phyloP scores from a whole-genome alignment of 2,329 filamentous ascomycete genomes.

The Colletotrichum lini region DNA sequence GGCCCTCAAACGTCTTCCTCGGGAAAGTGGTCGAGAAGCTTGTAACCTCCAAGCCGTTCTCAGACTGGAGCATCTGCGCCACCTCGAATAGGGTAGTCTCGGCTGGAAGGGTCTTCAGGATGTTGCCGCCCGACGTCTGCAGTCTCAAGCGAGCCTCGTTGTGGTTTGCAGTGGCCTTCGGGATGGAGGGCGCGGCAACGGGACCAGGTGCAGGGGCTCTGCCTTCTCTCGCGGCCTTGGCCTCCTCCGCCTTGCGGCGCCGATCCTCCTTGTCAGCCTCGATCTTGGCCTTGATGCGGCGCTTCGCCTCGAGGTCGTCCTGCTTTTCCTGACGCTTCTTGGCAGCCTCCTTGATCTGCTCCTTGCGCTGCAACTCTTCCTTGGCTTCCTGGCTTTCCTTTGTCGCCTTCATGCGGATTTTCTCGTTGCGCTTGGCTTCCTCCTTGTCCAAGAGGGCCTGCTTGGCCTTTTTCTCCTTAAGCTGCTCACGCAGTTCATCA shows the following conservation, averaged over 20 bases:
- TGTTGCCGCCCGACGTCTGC: conserved; percentile 81
- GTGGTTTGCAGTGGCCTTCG: conserved; percentile 78
- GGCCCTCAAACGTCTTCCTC: conserved; percentile 80
- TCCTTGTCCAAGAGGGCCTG: conserved; percentile 82
- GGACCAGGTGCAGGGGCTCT: conserved; percentile 64
- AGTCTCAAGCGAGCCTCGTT: conserved; percentile 86
- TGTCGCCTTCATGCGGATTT: conserved; percentile 87
- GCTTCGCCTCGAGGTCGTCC: conserved; percentile 88
- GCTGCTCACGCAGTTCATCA: conserved; percentile 78
- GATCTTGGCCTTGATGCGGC: conserved; percentile 92
- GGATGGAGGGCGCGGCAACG: conserved; percentile 62
- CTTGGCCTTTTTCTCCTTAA: conserved; percentile 79
- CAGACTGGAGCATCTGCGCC: conserved; percentile 79
- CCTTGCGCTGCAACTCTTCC: conserved; percentile 88
- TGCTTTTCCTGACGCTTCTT: conserved; percentile 90
- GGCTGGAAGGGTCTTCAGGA: conserved; percentile 89
- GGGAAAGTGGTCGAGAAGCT: conserved; percentile 92
- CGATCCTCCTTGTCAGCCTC: conserved; percentile 94
- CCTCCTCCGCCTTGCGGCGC: conserved; percentile 85
- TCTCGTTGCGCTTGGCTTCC: conserved; percentile 88
- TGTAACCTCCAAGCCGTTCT: conserved; percentile 78
- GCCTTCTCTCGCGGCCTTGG: conserved; percentile 91
- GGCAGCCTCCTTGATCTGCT: conserved; percentile 92
- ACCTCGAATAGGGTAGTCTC: conserved; percentile 96
- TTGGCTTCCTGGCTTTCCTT: conserved; percentile 91